Conservation (phyloP, 495 filamentous ascomycete species). For the Penicillium argentinense region DNA sequence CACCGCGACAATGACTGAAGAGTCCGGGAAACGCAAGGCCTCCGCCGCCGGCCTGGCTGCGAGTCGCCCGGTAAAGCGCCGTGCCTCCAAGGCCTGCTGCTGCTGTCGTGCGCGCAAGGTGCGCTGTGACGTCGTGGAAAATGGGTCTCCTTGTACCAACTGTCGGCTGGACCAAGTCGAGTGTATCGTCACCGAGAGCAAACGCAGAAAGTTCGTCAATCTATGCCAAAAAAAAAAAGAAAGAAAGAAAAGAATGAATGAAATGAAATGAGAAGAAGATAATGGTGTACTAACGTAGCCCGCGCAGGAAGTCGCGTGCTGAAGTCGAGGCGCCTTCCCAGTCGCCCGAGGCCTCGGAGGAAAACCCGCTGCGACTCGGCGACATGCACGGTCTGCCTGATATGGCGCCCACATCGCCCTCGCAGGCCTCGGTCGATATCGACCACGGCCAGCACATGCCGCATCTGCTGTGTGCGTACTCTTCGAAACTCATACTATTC, state of each 20-base stretch:
- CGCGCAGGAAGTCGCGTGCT: slow-evolving; percentile 45
- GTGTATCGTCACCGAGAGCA: slow-evolving; percentile 87
- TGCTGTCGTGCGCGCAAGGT: slow-evolving; percentile 87
- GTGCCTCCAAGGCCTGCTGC: slow-evolving; percentile 85
- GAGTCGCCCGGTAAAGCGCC: slow-evolving; percentile 67
- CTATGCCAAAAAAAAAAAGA: slow-evolving; percentile 12
- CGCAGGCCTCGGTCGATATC: slow-evolving; percentile 41
- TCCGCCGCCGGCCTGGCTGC: slow-evolving; percentile 39
- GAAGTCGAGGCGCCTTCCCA: slow-evolving; percentile 38
- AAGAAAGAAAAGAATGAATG: neutral
- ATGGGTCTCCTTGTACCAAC: slow-evolving; percentile 83
- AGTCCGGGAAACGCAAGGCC: slow-evolving; percentile 44
- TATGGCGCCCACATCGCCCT: slow-evolving; percentile 39
- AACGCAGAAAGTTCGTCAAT: slow-evolving; percentile 67
- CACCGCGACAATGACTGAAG: slow-evolving; percentile 34
- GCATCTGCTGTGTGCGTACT: slow-evolving; percentile 45
- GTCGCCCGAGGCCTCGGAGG: slow-evolving; percentile 42
- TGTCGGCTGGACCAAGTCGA: slow-evolving; percentile 86
- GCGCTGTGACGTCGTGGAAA: slow-evolving; percentile 90
- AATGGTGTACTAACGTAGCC: too few species aligned
- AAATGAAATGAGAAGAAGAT: too few species aligned
- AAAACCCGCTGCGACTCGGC: slow-evolving; percentile 31
- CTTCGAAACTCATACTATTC: too few species aligned
- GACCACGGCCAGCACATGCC: slow-evolving; percentile 51
- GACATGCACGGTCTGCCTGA: slow-evolving; percentile 33